Conservation (phyloP, 2,329 filamentous ascomycete species). For the Cordyceps militaris region DNA sequence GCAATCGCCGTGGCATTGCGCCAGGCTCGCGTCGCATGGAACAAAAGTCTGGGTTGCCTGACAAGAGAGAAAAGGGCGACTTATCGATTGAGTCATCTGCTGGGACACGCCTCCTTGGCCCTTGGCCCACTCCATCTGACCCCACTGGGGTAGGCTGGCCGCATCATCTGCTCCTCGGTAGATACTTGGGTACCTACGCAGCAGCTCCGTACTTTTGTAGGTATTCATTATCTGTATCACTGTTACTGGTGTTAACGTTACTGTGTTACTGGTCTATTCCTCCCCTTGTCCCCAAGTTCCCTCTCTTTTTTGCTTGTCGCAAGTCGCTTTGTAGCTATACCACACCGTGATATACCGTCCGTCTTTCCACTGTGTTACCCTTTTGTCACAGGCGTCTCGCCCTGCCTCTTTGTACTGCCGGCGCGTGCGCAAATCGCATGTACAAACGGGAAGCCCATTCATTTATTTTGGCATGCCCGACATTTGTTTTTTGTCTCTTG, state of each 20-base stretch:
- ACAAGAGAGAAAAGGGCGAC: not conserved
- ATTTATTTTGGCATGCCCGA: not conserved
- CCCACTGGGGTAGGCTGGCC: not conserved
- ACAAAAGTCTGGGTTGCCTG: not conserved
- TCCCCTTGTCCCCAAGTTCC: not conserved
- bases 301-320: not conserved
- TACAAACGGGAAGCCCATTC: not conserved
- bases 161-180: not conserved
- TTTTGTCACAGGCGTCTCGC: not conserved
- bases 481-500: not conserved
- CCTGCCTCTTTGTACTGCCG: not conserved
- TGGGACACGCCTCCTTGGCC: not conserved
- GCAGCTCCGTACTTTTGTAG: no score
- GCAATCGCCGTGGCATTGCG: not conserved
- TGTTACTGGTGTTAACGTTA: no score
- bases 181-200: no score
- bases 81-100: conserved; percentile 11
- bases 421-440: not conserved
- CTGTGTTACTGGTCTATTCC: no score
- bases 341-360: not conserved
- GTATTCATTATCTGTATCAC: no score
- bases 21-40: not conserved
- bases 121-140: not conserved
- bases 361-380: not conserved
- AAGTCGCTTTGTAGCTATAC: not conserved